Conservation (phyloP, 306 rosid species). For the Rosa rugosa region DNA sequence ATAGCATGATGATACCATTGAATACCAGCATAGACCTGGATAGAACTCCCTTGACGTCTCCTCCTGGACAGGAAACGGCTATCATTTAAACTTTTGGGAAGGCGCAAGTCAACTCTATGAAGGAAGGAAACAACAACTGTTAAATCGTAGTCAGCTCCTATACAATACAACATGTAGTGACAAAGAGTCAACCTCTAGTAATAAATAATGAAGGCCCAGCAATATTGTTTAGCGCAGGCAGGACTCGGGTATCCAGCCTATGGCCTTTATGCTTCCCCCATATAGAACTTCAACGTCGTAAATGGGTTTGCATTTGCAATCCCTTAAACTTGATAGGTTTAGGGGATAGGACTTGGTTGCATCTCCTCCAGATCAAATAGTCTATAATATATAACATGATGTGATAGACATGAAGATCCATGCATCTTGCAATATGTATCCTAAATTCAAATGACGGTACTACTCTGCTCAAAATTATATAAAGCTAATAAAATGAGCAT, state of each 20-base stretch:
- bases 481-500: neutral
- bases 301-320: neutral
- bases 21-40: neutral
- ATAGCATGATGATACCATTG: neutral
- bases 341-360: no score
- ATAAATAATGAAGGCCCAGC: neutral
- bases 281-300: neutral
- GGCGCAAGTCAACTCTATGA: neutral
- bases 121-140: neutral
- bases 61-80: neutral
- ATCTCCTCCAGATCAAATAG: no score
- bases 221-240: neutral
- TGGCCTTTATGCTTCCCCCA: neutral
- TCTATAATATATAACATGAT: neutral
- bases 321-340: no score
- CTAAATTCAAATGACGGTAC: neutral
- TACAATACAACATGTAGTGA: neutral
- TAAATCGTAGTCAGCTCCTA: neutral
- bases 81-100: neutral
- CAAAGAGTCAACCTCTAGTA: neutral
- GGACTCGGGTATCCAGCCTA: neutral
- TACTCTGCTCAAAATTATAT: neutral
- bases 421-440: neutral
- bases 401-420: neutral
- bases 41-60: no score